A percentile compares a stretch with the other conserved stretches of the same genome.
phyloP scores from a whole-genome alignment of 345 rosid genomes.

The Garcia nutans region DNA sequence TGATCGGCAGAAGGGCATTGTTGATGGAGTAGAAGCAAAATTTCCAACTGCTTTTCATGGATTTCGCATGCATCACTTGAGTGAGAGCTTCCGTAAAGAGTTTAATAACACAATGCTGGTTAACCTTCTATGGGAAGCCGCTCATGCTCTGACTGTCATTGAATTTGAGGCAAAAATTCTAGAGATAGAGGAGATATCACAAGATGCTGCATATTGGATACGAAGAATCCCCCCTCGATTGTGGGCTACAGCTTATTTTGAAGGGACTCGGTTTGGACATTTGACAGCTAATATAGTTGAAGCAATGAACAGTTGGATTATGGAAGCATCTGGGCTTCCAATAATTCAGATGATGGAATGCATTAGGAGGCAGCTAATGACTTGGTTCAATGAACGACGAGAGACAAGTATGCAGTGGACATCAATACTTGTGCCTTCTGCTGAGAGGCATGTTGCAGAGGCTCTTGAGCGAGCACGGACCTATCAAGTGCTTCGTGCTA shows the following conservation, averaged over 20 bases:
- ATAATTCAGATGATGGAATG: conserved; percentile 99
- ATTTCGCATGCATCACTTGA: conserved; percentile 92
- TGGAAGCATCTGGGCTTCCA: conserved; percentile 96
- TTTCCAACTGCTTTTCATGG: conserved; percentile 98
- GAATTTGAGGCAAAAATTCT: conserved; percentile 87
- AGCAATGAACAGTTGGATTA: conserved; percentile 80
- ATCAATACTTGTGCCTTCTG: conserved; percentile 88
- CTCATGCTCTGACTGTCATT: conserved; percentile 81
- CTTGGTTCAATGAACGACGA: conserved; percentile 94
- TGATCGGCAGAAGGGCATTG: conserved; percentile 82
- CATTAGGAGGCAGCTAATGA: conserved; percentile 95
- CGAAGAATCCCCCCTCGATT: conserved; percentile 84
- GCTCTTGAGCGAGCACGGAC: conserved; percentile 85
- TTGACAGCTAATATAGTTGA: conserved; percentile 84
- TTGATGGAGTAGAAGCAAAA: conserved; percentile 86
- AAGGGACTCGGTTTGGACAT: conserved; percentile 89
- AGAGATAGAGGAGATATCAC: conserved; percentile 89
- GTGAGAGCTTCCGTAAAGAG: conserved; percentile 92
- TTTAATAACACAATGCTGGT: conserved; percentile 89
- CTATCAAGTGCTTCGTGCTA: conserved; percentile 87
- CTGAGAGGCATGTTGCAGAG: conserved; percentile 82
- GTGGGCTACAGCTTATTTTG: conserved; percentile 97
- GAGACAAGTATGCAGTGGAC: conserved; percentile 97
- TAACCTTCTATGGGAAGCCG: conserved; percentile 93
- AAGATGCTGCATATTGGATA: conserved; percentile 95